Conservation (phyloP, 2,329 filamentous ascomycete species). For the Zopfia rhizophila region DNA sequence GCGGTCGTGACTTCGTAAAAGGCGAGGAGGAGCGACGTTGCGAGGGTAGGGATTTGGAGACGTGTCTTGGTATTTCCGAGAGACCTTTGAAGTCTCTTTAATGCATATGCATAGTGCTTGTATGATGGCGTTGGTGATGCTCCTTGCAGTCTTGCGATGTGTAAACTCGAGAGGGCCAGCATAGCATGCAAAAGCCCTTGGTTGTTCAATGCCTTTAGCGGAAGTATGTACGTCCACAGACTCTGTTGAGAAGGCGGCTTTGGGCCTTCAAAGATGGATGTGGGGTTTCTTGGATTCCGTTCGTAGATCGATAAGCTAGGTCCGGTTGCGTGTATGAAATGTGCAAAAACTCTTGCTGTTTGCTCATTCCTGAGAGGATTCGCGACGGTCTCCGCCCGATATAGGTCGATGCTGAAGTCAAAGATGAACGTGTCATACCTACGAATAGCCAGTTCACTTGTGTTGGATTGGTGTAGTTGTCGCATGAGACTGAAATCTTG, state of each 20-base stretch:
- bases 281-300: conserved; percentile 78
- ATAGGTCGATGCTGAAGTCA: conserved; percentile 57
- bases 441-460: conserved; percentile 49
- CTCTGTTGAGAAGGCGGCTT: conserved; percentile 44
- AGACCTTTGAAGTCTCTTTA: conserved; percentile 80
- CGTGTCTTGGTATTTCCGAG: conserved; percentile 77
- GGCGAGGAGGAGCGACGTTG: conserved; percentile 83
- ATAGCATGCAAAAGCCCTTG: conserved; percentile 92
- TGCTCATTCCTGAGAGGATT: conserved; percentile 81
- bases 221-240: conserved; percentile 79
- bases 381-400: conserved; percentile 59
- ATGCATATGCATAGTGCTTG: conserved; percentile 89
- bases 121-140: conserved; percentile 81
- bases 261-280: conserved; percentile 68
- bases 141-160: conserved; percentile 84
- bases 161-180: conserved; percentile 84
- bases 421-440: conserved; percentile 60
- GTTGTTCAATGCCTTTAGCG: conserved; percentile 80
- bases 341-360: conserved; percentile 85
- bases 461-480: conserved; percentile 48
- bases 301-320: conserved; percentile 90
- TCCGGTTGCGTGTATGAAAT: conserved; percentile 90
- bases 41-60: conserved; percentile 82
- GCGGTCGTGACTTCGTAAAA: conserved; percentile 96
- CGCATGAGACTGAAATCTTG: conserved; percentile 51